Percentiles rank a stretch among this genome's conserved stretches.
Evolutionary conservation across 148 eudicot genomes (phyloP).

Genomic region (Gaultheria prostrata): DNA sequence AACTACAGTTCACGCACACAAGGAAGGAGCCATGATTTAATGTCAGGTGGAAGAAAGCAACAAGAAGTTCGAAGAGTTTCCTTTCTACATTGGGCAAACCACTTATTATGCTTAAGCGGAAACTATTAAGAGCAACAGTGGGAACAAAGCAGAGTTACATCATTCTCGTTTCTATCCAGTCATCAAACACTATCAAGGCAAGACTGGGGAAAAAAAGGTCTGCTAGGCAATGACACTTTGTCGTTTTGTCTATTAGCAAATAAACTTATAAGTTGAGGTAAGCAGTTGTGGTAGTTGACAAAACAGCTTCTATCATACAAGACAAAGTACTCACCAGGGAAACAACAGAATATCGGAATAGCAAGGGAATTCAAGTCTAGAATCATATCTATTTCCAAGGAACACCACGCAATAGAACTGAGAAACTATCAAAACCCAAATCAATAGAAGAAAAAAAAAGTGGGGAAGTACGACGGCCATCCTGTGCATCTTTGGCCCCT

Average conservation of each 20-base stretch:
- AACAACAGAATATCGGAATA: background rate
- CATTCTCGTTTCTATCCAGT: background rate
- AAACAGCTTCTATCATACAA: background rate
- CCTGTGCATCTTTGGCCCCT: background rate
- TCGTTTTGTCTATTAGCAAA: background rate
- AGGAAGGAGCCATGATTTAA: constrained; percentile 3
- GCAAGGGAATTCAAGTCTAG: background rate
- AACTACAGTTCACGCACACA: background rate
- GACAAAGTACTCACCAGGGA: constrained; percentile 2
- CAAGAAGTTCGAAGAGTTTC: background rate
- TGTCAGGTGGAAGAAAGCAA: background rate
- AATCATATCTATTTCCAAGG: background rate
- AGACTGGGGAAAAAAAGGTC: background rate
- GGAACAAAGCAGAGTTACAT: background rate
- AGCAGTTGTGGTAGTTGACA: background rate
- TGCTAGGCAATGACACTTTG: background rate
- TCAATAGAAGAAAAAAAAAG: background rate
- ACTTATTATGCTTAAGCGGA: background rate
- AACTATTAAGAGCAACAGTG: background rate
- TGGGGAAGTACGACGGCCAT: background rate
- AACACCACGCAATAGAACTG: background rate
- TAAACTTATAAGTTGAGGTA: background rate
- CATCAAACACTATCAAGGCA: background rate
- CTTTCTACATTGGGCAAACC: constrained; percentile 1
- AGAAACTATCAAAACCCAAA: background rate